Percentiles rank a stretch among this genome's conserved stretches.
These are phyloP conservation scores for Dothiorella sarmentorum DNA, from an alignment of 2,329 filamentous ascomycete species.

Conservation along the genomic window DNA sequence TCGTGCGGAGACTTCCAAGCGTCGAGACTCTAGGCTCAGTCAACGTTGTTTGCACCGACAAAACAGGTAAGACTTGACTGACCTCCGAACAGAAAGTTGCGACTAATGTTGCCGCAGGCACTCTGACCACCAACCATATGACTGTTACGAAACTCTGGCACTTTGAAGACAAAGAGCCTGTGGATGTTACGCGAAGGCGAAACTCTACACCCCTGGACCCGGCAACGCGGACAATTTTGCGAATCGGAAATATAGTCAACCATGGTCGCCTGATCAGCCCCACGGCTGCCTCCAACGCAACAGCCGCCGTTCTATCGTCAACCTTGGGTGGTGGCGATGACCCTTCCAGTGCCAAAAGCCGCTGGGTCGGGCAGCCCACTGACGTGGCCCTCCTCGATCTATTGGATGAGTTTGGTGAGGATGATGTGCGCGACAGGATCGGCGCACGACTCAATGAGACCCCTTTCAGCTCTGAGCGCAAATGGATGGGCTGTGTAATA, in stretches of 20 bases:
- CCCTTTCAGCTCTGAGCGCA: conserved; percentile 93
- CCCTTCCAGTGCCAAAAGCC: conserved; percentile 65
- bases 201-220: conserved; percentile 59
- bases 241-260: conserved; percentile 95
- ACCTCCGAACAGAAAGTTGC: background rate
- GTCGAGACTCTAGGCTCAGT: conserved; percentile 98
- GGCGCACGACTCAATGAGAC: conserved; percentile 81
- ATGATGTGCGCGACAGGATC: conserved; percentile 83
- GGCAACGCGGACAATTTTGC: conserved; percentile 74
- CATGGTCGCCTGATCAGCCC: conserved; percentile 78
- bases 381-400: conserved; percentile 97
- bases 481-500: conserved; percentile 98
- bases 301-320: conserved; percentile 80
- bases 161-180: conserved; percentile 63
- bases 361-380: conserved; percentile 95
- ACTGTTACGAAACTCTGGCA: conserved; percentile 96
- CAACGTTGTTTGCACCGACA: conserved; percentile 98
- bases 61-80: conserved; percentile 61
- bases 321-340: conserved; percentile 60
- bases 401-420: conserved; percentile 84
- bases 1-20: conserved; percentile 91
- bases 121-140: conserved; percentile 97
- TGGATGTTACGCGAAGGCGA: conserved; percentile 56
- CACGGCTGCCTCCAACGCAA: conserved; percentile 68
- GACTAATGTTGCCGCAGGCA: conserved; percentile 62